Evolutionary conservation across 1,139 yeast species (phyloP), one percentile per base, ranked within the genome.

Genomic region (Nadsonia starkeyi-henricii): DNA sequence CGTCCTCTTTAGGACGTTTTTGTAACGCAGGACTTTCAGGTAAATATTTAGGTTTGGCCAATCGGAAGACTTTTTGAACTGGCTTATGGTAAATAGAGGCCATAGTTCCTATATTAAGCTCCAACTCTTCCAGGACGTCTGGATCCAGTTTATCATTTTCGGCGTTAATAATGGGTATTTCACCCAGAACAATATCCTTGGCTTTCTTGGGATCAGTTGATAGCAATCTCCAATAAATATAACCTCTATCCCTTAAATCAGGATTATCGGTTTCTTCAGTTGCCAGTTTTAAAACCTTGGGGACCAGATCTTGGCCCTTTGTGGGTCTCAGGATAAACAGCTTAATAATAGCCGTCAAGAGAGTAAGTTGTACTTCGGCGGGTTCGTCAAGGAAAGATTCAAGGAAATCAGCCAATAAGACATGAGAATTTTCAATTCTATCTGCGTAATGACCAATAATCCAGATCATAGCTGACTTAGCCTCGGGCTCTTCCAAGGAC

Each of bases 81-180:
- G 96, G 95, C 57, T 86, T 85, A 55, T 88, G 68, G 58, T 88
- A 89, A 26, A 89, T 79, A 0, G 95, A 82, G 0, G 95, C 89
- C 49, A 89, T 67, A 0, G 88, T 71, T 1, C 96, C 96, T 42
- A 89, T 79, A 54, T 78, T 80, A 54, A 89, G 69, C 57, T 85
- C 95, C 49, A 89, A 68, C 59, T 89, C 96, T 57, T 85, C 94
- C 45, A 88, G 63, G 13, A 83, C 74, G 1, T 67, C 67, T 1
- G 85, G 81, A 54, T 85, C 91, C 53, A 88, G 70, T 51, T 77
- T 76, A 47, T 85, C 91, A 49, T 79, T 80, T 42, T 84, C 82
- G 0, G 79, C 69, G 12, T 79, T 72, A 15, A 89, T 83, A 1
- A 72, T 65, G 0, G 95, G 94, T 42, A 78, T 62, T 1, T 70